Conservation (phyloP, 2,329 filamentous ascomycete genomes). For the Fusarium circinatum region DNA sequence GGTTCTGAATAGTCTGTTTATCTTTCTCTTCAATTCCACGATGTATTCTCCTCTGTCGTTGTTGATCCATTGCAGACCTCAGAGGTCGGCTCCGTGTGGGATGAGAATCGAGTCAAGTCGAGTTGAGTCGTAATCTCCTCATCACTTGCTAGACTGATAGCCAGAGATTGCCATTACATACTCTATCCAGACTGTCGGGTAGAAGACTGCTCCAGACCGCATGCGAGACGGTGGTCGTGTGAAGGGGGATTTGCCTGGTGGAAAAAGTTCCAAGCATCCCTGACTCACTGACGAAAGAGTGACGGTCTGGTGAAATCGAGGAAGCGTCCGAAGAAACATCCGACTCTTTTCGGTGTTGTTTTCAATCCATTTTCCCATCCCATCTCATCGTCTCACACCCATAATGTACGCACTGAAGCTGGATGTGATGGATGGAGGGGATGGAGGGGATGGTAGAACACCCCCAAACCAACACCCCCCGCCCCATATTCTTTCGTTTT, state of each 20-base stretch:
- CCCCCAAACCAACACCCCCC: neutral
- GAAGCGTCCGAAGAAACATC: conserved; percentile 13
- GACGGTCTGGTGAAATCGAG: neutral
- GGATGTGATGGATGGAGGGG: conserved; percentile 1
- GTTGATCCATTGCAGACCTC: neutral
- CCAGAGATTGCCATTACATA: conserved; percentile 32
- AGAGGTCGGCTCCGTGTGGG: neutral
- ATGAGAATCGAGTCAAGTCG: neutral
- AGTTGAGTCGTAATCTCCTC: conserved; percentile 14
- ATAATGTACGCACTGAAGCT: conserved; percentile 6
- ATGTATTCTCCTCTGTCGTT: neutral
- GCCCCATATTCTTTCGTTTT: conserved; percentile 1
- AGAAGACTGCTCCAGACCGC: conserved; percentile 34
- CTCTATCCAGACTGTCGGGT: conserved; percentile 35
- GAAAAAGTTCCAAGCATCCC: conserved; percentile 18
- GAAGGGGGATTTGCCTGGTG: conserved; percentile 11
- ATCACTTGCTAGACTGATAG: conserved; percentile 2
- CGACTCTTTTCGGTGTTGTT: conserved; percentile 31
- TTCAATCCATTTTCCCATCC: conserved; percentile 17
- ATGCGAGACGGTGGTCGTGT: conserved; percentile 21
- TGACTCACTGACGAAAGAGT: conserved; percentile 15
- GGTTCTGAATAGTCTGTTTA: neutral
- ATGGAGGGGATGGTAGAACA: conserved; percentile 1
- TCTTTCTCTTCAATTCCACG: neutral
- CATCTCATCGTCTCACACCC: conserved; percentile 25